Percentiles rank a stretch among this genome's conserved stretches.
Conservation (phyloP, 2,329 filamentous ascomycete genomes). For the Botryotinia globosa region DNA sequence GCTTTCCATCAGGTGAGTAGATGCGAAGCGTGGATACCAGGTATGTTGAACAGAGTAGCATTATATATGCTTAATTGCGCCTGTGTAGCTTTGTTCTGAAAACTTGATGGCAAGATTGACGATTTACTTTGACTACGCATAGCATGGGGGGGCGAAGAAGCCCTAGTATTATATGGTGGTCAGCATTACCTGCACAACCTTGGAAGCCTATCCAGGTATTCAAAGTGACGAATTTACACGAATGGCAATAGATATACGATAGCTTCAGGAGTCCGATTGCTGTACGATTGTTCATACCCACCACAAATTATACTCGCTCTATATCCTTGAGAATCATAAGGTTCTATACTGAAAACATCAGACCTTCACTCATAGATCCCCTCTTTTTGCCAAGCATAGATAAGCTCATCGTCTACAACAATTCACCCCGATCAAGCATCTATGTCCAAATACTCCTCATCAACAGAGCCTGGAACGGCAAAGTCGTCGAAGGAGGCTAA, state of each 20-base stretch:
- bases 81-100: slow-evolving; percentile 14
- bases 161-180: not conserved
- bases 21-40: not conserved
- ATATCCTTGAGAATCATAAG: not conserved
- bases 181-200: slow-evolving; percentile 3
- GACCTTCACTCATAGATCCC: not conserved
- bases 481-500: slow-evolving; percentile 10
- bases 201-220: not conserved
- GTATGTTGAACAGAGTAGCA: not conserved
- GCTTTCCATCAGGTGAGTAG: not conserved
- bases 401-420: not conserved
- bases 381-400: not conserved
- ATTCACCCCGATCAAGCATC: not conserved
- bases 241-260: not conserved
- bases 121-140: not conserved
- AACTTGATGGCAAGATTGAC: not conserved
- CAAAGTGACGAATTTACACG: not conserved
- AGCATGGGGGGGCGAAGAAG: not conserved
- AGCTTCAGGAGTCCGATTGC: not conserved
- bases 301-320: not conserved
- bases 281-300: not conserved
- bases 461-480: not conserved
- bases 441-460: not conserved
- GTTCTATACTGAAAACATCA: not conserved
- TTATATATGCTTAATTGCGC: not conserved